These are phyloP conservation scores for Rhizophagus sp. DNA, from an alignment of 192 early-diverging fungal species.

Conservation along the genomic window DNA sequence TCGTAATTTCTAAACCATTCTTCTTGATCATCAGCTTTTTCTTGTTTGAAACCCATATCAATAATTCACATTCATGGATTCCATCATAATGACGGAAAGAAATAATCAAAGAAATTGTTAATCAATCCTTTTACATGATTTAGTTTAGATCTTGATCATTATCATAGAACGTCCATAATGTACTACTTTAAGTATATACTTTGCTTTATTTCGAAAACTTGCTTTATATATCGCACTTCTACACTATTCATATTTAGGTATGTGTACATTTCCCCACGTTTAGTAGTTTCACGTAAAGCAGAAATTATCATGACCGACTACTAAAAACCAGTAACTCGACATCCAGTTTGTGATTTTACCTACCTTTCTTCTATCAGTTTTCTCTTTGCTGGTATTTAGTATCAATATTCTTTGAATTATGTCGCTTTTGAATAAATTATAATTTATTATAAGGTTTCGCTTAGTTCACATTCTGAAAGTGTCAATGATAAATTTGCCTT, in stretches of 20 bases:
- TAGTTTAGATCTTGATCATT: constrained; percentile 77
- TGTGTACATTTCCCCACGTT: constrained; percentile 89
- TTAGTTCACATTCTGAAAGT: constrained; percentile 39
- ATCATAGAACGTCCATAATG: constrained; percentile 97
- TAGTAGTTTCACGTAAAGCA: constrained; percentile 93
- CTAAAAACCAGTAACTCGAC: constrained; percentile 87
- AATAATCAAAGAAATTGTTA: constrained; percentile 94
- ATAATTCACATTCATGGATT: constrained; percentile 83
- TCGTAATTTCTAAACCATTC: constrained; percentile 84
- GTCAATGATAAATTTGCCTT: constrained; percentile 94
- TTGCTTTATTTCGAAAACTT: constrained; percentile 91
- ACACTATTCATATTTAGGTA: constrained; percentile 65
- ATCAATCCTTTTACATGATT: constrained; percentile 93
- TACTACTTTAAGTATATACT: constrained; percentile 75
- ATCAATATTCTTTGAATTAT: constrained; percentile 82
- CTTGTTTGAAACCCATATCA: constrained; percentile 97
- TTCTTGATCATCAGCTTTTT: constrained; percentile 93
- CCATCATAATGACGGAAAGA: constrained; percentile 84
- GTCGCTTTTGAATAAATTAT: constrained; percentile 62
- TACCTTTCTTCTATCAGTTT: constrained; percentile 71
- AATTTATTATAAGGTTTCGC: no score
- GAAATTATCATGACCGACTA: no score
- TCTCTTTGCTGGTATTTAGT: constrained; percentile 76
- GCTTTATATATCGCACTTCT: constrained; percentile 88
- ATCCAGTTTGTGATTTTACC: constrained; percentile 77